Conservation (phyloP, 106 monocot genomes). For the Apostasia shenzhenica region DNA sequence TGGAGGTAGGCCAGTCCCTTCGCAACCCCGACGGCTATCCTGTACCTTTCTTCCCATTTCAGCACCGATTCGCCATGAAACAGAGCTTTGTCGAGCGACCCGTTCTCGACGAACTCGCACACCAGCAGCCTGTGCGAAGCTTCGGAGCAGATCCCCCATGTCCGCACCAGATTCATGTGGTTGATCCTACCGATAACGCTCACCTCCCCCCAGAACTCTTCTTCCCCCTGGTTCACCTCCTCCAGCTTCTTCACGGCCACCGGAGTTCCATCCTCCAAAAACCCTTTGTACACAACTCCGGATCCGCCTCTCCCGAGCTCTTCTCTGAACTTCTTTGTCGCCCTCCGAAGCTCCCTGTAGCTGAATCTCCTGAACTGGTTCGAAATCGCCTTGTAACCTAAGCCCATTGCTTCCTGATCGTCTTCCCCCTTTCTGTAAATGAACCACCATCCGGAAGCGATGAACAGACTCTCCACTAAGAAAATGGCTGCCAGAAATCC, state of each 20-base stretch:
- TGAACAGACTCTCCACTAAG: constrained; percentile 33
- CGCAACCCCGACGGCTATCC: constrained; percentile 47
- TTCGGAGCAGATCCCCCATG: constrained; percentile 56
- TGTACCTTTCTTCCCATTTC: constrained; percentile 41
- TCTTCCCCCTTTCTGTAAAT: constrained; percentile 12
- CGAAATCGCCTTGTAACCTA: constrained; percentile 48
- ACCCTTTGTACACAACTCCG: constrained; percentile 55
- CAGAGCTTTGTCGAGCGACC: constrained; percentile 44
- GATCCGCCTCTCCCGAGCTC: constrained; percentile 56
- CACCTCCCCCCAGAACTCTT: constrained; percentile 53
- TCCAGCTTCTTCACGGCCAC: constrained; percentile 57
- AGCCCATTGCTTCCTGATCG: constrained; percentile 12
- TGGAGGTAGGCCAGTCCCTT: constrained; percentile 64
- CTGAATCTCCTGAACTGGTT: constrained; percentile 46
- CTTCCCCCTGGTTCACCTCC: constrained; percentile 42
- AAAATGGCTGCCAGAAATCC: constrained; percentile 30
- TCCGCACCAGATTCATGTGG: constrained; percentile 68
- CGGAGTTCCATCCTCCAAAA: constrained; percentile 34
- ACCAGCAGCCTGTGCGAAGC: constrained; percentile 36
- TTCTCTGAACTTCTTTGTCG: constrained; percentile 37
- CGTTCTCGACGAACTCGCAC: constrained; percentile 51
- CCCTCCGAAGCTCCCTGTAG: constrained; percentile 40
- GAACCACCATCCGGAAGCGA: constrained; percentile 47
- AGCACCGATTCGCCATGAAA: constrained; percentile 16
- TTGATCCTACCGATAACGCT: constrained; percentile 42